Evolutionary conservation across 2,329 filamentous ascomycete genomes (phyloP).

Genomic region (Aspergillus novofumigatus): DNA sequence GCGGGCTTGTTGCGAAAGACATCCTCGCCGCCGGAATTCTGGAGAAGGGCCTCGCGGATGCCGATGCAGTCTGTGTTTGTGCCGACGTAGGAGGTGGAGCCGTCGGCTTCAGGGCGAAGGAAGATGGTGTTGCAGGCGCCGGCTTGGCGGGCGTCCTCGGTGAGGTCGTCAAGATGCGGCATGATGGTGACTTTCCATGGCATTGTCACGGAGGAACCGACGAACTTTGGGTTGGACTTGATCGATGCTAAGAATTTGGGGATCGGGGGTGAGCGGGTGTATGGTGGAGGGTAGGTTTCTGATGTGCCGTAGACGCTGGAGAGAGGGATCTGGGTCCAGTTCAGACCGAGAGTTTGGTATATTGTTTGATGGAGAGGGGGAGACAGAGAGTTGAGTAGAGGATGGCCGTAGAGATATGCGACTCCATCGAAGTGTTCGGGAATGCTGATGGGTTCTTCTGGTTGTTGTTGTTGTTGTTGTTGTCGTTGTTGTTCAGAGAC

Average conservation of each 20-base stretch:
- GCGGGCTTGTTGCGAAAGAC: conserved; percentile 54
- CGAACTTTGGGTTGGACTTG: conserved; percentile 36
- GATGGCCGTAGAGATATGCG: conserved; percentile 55
- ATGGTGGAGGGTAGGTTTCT: conserved; percentile 30
- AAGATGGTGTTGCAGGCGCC: conserved; percentile 80
- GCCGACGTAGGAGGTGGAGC: conserved; percentile 57
- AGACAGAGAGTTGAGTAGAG: conserved; percentile 54
- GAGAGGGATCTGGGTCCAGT: conserved; percentile 51
- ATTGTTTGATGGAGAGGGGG: conserved; percentile 53
- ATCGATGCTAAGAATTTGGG: conserved; percentile 32
- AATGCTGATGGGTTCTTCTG: conserved; percentile 30
- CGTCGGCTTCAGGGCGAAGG: conserved; percentile 45
- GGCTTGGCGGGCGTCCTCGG: conserved; percentile 66
- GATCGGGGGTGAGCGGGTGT: conserved; percentile 34
- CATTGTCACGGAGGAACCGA: conserved; percentile 74
- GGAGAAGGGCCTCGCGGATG: conserved; percentile 66
- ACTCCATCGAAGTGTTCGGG: conserved; percentile 43
- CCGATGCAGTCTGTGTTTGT: conserved; percentile 80
- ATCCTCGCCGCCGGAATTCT: conserved; percentile 39
- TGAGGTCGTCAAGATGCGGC: conserved; percentile 67
- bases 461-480: conserved; percentile 10
- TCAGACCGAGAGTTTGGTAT: conserved; percentile 48
- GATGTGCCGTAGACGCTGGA: conserved; percentile 30
- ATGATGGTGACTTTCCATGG: conserved; percentile 78
- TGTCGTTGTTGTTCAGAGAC: conserved; percentile 9